These are phyloP conservation scores for Poterioochromonas sp. DNA, from an alignment of 352 stramenopile species.

Conservation along the genomic window DNA sequence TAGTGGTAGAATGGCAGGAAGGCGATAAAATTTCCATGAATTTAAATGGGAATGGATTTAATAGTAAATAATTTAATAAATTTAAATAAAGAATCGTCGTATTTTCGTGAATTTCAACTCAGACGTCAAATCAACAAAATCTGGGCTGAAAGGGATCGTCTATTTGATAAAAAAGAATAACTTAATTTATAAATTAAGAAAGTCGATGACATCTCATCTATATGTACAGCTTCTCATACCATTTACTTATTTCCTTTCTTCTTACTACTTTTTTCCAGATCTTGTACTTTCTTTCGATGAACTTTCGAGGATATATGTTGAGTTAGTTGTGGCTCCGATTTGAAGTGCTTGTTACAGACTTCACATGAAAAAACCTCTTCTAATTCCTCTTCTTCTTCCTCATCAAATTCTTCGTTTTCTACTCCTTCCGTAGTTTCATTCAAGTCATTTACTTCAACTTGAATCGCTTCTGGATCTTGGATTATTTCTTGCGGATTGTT, in stretches of 20 bases:
- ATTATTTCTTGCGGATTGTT: background rate
- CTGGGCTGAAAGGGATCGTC: too few species aligned
- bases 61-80: too few species aligned
- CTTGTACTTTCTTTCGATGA: conserved; percentile 35
- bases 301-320: conserved; percentile 30
- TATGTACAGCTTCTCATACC: too few species aligned
- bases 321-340: conserved; percentile 15
- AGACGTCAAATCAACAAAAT: too few species aligned
- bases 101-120: too few species aligned
- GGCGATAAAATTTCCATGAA: too few species aligned
- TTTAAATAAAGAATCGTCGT: too few species aligned
- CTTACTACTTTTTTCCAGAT: conserved; percentile 3
- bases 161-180: too few species aligned
- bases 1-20: too few species aligned
- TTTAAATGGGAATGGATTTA: too few species aligned
- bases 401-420: background rate
- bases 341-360: conserved; percentile 26
- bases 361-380: background rate
- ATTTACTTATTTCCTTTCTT: conserved; percentile 7
- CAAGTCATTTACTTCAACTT: background rate
- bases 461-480: background rate
- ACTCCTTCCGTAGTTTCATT: background rate
- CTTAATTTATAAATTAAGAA: too few species aligned
- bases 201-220: too few species aligned
- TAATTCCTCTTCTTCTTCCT: conserved; percentile 7